Conservation (phyloP, 345 rosid genomes). For the Populus deltoides region DNA sequence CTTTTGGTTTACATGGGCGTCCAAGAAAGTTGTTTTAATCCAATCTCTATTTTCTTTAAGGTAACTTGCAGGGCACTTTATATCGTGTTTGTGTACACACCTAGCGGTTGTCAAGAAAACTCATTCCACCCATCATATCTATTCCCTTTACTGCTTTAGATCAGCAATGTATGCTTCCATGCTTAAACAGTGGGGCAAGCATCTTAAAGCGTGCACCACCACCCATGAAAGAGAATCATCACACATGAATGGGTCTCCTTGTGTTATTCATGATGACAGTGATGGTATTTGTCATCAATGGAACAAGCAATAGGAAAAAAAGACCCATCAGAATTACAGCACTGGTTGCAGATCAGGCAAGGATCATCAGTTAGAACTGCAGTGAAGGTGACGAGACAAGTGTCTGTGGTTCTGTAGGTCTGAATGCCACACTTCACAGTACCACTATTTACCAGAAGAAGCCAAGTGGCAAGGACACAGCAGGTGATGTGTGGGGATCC, state of each 20-base stretch:
- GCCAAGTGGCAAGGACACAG: background rate
- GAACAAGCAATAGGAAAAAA: background rate
- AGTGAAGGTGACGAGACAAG: background rate
- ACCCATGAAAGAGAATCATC: background rate
- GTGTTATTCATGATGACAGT: background rate
- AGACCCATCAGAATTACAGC: background rate
- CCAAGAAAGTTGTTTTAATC: background rate
- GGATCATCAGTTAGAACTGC: background rate
- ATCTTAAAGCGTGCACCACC: background rate
- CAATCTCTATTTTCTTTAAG: background rate
- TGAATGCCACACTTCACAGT: background rate
- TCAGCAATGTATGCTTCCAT: background rate
- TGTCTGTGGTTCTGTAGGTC: background rate
- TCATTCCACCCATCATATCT: too few relatives aligned
- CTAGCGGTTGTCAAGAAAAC: too few relatives aligned
- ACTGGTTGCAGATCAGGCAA: background rate
- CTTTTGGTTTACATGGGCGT: background rate
- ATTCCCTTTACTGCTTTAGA: background rate
- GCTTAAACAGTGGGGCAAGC: background rate
- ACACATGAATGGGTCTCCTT: background rate
- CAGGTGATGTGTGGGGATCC: background rate
- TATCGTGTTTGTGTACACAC: too few relatives aligned
- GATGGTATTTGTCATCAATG: background rate
- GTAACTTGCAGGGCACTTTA: slow-evolving; percentile 12
- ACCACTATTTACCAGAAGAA: background rate